Conservation (phyloP, 169 alveolate species). For the Cryptosporidium sp. region DNA sequence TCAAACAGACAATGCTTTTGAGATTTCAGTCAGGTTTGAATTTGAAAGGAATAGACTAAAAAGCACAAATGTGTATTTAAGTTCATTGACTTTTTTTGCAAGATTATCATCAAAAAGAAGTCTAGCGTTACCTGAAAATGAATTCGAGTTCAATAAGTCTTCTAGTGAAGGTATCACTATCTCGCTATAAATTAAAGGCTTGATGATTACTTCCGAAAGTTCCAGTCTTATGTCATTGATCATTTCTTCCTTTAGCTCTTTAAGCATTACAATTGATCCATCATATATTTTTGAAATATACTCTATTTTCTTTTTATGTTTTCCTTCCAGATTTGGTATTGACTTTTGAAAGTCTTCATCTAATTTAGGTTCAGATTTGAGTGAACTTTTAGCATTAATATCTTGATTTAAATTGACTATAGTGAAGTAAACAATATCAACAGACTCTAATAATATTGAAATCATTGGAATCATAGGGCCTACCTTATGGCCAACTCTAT, state of each 20-base stretch:
- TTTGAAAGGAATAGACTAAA: constrained; percentile 35
- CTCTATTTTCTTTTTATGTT: neutral
- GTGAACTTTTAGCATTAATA: neutral
- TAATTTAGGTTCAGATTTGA: neutral
- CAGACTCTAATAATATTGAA: constrained; percentile 56
- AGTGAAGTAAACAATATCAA: constrained; percentile 36
- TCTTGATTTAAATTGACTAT: constrained; percentile 28
- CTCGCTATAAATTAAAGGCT: constrained; percentile 44
- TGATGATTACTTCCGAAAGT: constrained; percentile 38
- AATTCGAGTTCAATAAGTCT: constrained; percentile 19
- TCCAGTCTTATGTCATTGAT: constrained; percentile 33
- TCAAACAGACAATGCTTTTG: constrained; percentile 17
- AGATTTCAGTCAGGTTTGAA: constrained; percentile 3
- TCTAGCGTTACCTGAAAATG: constrained; percentile 48
- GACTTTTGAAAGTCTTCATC: neutral
- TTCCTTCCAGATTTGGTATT: too few species aligned
- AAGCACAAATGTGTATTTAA: constrained; percentile 42
- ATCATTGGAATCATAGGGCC: constrained; percentile 53
- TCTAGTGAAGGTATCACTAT: constrained; percentile 36
- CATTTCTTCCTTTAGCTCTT: constrained; percentile 25
- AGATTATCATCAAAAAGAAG: constrained; percentile 47
- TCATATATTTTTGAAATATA: constrained; percentile 23
- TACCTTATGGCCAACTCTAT: constrained; percentile 47
- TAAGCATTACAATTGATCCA: neutral
- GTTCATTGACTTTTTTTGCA: constrained; percentile 41